A percentile compares a stretch with the other conserved stretches of the same genome.
Conservation (phyloP, 2,329 filamentous ascomycete genomes). For the Clarireedia homoeocarpa region DNA sequence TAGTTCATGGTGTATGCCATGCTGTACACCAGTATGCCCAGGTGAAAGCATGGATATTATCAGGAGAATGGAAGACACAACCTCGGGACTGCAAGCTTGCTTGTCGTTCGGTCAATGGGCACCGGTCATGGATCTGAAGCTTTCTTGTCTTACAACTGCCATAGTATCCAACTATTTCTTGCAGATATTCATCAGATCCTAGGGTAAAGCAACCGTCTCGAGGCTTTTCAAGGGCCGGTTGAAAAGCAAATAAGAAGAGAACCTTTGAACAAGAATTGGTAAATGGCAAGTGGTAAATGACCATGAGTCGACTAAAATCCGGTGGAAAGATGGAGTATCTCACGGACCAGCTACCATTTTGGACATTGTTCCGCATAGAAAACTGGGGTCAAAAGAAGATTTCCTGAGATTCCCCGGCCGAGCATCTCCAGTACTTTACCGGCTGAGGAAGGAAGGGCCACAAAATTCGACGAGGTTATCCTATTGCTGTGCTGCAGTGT, state of each 20-base stretch:
- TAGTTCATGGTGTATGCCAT: background rate
- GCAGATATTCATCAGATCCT: background rate
- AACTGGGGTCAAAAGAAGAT: constrained; percentile 3
- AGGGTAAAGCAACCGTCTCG: background rate
- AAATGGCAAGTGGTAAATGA: background rate
- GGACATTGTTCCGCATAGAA: background rate
- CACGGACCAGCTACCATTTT: constrained; percentile 5
- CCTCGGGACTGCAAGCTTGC: too few species aligned
- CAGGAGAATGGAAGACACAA: background rate
- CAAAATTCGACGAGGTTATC: too few species aligned
- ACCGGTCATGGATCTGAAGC: background rate
- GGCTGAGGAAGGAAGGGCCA: too few species aligned
- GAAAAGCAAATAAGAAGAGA: background rate
- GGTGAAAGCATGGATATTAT: background rate
- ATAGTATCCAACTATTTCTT: background rate
- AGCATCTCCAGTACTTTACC: too few species aligned
- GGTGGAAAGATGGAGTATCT: constrained; percentile 1
- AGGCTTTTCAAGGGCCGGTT: background rate
- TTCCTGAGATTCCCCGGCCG: background rate
- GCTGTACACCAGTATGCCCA: background rate
- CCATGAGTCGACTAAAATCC: constrained; percentile 1
- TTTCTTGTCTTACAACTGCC: background rate
- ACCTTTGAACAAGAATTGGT: background rate
- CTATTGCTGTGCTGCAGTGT: too few species aligned
- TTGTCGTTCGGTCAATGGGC: too few species aligned